Percentiles rank a stretch among this genome's conserved stretches.
phyloP scores from a whole-genome alignment of 2,329 filamentous ascomycete genomes.

The Aspergillus clavatus region DNA sequence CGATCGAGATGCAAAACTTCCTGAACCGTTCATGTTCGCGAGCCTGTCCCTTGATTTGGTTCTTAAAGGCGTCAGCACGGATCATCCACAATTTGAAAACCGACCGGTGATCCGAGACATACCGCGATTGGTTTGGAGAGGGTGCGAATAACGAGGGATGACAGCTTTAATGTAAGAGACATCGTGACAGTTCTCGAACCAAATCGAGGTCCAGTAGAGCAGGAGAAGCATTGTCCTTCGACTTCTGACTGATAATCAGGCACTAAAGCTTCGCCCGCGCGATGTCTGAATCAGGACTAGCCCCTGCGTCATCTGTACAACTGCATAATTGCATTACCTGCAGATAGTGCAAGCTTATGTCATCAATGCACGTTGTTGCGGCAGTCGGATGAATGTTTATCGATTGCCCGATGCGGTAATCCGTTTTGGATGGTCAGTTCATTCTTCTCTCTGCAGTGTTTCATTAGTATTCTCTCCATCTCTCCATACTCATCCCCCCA shows the following conservation, averaged over 20 bases:
- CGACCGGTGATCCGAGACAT: constrained; percentile 16
- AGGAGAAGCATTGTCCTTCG: not conserved
- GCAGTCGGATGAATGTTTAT: constrained; percentile 33
- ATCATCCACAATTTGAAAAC: not conserved
- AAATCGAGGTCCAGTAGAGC: not conserved
- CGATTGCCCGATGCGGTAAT: constrained; percentile 34
- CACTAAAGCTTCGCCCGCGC: constrained; percentile 2
- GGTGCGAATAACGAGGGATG: constrained; percentile 60
- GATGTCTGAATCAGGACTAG: constrained; percentile 1
- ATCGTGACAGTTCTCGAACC: constrained; percentile 34
- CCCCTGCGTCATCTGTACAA: constrained; percentile 7
- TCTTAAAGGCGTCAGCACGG: constrained; percentile 44
- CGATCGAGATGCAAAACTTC: constrained; percentile 56
- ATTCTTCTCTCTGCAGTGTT: constrained; percentile 24
- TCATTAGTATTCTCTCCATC: constrained; percentile 16
- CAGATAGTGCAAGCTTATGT: constrained; percentile 21
- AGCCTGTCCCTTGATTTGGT: constrained; percentile 62
- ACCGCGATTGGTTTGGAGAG: constrained; percentile 65
- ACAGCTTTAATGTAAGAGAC: constrained; percentile 63
- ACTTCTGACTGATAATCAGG: constrained; percentile 8
- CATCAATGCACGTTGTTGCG: constrained; percentile 25
- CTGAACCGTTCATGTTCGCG: constrained; percentile 65
- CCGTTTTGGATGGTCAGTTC: constrained; percentile 21
- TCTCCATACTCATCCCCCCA: constrained; percentile 12
- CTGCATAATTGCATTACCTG: constrained; percentile 6